A percentile compares a stretch with the other conserved stretches of the same genome.
Conservation (phyloP, 2,329 filamentous ascomycete genomes). For the Aspergillus fumigatiaffinis region DNA sequence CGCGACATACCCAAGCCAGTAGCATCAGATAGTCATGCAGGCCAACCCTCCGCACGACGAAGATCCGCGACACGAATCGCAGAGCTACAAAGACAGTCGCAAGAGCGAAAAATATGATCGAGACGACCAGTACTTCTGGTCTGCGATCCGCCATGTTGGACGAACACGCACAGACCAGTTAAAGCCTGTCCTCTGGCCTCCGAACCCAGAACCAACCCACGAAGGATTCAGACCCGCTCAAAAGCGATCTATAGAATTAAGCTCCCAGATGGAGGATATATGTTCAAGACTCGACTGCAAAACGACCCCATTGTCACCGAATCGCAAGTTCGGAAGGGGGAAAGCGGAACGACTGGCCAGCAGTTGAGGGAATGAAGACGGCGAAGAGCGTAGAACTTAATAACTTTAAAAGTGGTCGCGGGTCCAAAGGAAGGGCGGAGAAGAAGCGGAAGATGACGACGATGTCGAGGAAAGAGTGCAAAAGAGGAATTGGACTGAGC, state of each 20-base stretch:
- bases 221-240: background rate
- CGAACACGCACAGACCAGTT: background rate
- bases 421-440: slow-evolving; percentile 1
- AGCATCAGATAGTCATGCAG: slow-evolving; percentile 81
- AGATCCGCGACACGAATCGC: slow-evolving; percentile 67
- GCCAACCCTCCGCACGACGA: slow-evolving; percentile 67
- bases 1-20: slow-evolving; percentile 62
- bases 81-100: slow-evolving; percentile 71
- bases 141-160: slow-evolving; percentile 32
- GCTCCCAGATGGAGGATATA: background rate
- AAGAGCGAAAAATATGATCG: slow-evolving; percentile 53
- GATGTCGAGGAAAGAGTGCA: background rate
- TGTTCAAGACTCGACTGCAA: background rate
- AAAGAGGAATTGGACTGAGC: background rate
- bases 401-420: no score
- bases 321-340: background rate
- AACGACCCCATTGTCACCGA: slow-evolving; percentile 5
- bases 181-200: no score
- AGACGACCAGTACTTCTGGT: slow-evolving; percentile 40
- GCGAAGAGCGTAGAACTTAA: slow-evolving; percentile 2
- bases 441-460: background rate
- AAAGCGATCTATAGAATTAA: background rate
- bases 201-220: background rate
- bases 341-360: background rate
- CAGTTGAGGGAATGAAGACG: background rate